Base-by-base conservation (phyloP, 2,329 filamentous ascomycete species). In the Chaetomiaceae sp. region DNA sequence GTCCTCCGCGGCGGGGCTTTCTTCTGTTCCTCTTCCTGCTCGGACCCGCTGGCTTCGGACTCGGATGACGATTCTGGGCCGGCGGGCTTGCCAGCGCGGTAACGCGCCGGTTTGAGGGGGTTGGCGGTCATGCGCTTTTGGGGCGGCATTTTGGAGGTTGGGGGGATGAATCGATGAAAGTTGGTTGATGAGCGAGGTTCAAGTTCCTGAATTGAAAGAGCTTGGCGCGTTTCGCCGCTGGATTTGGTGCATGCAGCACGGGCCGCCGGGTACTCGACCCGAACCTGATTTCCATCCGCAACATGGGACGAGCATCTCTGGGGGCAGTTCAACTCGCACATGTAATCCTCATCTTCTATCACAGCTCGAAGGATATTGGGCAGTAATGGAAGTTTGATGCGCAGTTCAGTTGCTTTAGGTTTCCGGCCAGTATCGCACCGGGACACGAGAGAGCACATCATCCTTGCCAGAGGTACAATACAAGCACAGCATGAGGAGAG, bases 121-220 rank as follows among this genome's bases (percentile, higher is more conserved):
- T 96, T 96, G 58, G 91, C 91, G 59, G 92, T 97, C 89, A 97
- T 96, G 65, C 89, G 88, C 69, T 89, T 91, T 12, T 29, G 31
- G 5, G 85, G 83, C 57, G 88, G 85, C 79, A 81, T 82, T 31
- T 42, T 64, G 59, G 54, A 7, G 33, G 33, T 22, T n/a, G n/a
- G n/a, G n/a, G n/a, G n/a, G n/a, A n/a, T n/a, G n/a, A n/a, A n/a
- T n/a, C n/a, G n/a, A n/a, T 40, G 47, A n/a, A 33, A 47, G 31
- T 14, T 17, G 31, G 14, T 36, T 22, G 22, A 6, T 12, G 23
- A 17, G 7, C 19, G 45, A 19, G 31, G 19, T 43, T 19, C 14
- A 17, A 17, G 11, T 44, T 44, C 25, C 9, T 20, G 20, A 42
- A 27, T 42, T 25, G 39, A n/a, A 3, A n/a, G 39, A 17, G 9